Conservation (phyloP, 108 stramenopile genomes). For the Cyclotella kingstonii region DNA sequence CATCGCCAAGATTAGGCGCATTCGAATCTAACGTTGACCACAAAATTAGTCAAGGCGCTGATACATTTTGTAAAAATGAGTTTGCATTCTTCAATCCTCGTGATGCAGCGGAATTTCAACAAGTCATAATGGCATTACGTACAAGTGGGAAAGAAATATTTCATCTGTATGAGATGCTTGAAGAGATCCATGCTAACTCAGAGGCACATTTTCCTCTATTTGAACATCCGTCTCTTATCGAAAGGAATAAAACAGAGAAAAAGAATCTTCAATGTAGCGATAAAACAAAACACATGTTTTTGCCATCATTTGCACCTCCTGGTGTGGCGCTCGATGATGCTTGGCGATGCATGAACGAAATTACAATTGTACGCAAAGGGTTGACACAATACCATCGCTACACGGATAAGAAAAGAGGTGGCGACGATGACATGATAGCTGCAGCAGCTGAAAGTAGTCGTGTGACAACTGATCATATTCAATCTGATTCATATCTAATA, state of each 20-base stretch:
- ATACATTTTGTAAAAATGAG: slow-evolving; percentile 22
- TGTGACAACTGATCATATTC: background rate
- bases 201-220: slow-evolving; percentile 39
- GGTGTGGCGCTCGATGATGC: slow-evolving; percentile 76
- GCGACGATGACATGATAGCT: slow-evolving; percentile 26
- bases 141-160: slow-evolving; percentile 48
- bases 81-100: slow-evolving; percentile 56
- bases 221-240: slow-evolving; percentile 43
- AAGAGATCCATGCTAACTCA: slow-evolving; percentile 53
- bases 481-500: background rate
- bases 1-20: background rate
- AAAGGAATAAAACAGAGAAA: slow-evolving; percentile 1
- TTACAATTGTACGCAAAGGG: slow-evolving; percentile 14
- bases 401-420: slow-evolving; percentile 3
- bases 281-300: background rate
- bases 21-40: background rate
- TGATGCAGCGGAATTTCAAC: slow-evolving; percentile 74
- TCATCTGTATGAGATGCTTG: slow-evolving; percentile 57
- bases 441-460: slow-evolving; percentile 16
- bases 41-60: background rate
- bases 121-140: slow-evolving; percentile 58
- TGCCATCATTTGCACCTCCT: slow-evolving; percentile 2
- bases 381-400: slow-evolving; percentile 8
- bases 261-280: slow-evolving; percentile 9
- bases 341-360: slow-evolving; percentile 58